Evolutionary conservation across 2,329 filamentous ascomycete species (phyloP), one percentile per base, ranked within the genome.

Genomic region (Davidsoniella australis): DNA sequence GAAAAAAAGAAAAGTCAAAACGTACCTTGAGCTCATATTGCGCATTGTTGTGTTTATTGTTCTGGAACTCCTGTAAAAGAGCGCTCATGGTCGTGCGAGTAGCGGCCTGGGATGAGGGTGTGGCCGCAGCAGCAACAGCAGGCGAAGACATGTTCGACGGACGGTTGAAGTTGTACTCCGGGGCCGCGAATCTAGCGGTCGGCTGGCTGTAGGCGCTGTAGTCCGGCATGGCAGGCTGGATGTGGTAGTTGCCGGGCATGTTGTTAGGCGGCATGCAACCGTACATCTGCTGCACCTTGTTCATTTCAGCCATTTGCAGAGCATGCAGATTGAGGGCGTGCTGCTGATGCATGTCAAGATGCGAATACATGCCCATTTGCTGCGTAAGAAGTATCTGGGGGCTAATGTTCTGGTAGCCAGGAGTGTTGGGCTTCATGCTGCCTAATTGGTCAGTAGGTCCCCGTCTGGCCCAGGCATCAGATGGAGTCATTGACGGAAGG

Each of bases 61-160:
- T 71, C 40, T 83, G 78, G 64, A 93, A 95, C 26, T 94, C 85
- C 54, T 88, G 81, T 2, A 95, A 69, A 7, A 88, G 65, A 12
- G 71, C 66, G 61, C 86, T 93, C 5, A 45, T 43, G 8, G 33
- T 23, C 2, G 48, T 12, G 57, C 85, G 75, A 17, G 14, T 36
- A 37, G 38, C n/a, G n/a, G 38, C 38, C n/a, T 40, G 38, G 8
- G 26, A 12, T 12, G 26, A 33, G 26, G 26, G 8, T 33, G 26
- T 33, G 10, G 26, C 26, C 4, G 26, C 5, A 12, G 26, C 26
- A 5, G 26, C 26, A 12, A 12, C 8, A 33, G 26, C 26, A 3
- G 26, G 26, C 26, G 26, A 33, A 33, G 26, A 33, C 26, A 33
- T 33, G 48, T 46, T 38, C 2, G 47, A 45, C 5, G n/a, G 9